These are phyloP conservation scores for Apiospora arundinis DNA, from an alignment of 2,329 filamentous ascomycete genomes.

Conservation along the genomic window DNA sequence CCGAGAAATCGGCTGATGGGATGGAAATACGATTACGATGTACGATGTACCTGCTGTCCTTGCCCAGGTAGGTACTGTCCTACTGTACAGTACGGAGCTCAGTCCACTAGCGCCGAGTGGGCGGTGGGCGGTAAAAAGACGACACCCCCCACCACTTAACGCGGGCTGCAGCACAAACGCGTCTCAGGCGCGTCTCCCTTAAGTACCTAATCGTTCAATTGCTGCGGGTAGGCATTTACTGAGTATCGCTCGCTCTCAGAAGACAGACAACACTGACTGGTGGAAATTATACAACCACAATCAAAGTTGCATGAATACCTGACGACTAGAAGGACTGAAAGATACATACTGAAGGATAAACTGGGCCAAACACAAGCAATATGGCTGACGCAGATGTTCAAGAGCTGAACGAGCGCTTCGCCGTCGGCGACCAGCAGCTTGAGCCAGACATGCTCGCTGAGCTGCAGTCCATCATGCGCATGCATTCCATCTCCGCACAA, in stretches of 20 bases:
- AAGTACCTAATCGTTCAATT: slow-evolving; percentile 12
- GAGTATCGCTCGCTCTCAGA: not conserved
- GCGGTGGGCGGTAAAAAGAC: not conserved
- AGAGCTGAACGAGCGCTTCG: slow-evolving; percentile 60
- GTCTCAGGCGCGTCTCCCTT: slow-evolving; percentile 25
- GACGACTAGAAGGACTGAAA: not conserved
- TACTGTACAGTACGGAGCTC: not conserved
- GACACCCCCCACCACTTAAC: slow-evolving; percentile 24
- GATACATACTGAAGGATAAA: not conserved
- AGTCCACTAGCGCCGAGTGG: not conserved
- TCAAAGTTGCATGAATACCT: not conserved
- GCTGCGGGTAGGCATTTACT: not conserved
- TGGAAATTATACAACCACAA: not conserved
- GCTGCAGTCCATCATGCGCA: slow-evolving; percentile 82
- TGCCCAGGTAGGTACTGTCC: not conserved
- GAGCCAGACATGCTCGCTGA: slow-evolving; percentile 81
- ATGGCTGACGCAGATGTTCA: slow-evolving; percentile 48
- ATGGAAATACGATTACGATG: not conserved
- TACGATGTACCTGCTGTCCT: not conserved
- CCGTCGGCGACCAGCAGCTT: slow-evolving; percentile 62
- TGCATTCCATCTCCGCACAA: slow-evolving; percentile 81
- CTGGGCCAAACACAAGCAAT: slow-evolving; percentile 15
- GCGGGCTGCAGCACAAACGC: slow-evolving; percentile 15
- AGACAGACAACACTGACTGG: not conserved
- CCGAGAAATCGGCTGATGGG: not conserved